phyloP scores from a whole-genome alignment of 2,329 filamentous ascomycete genomes.

The Atkinsonella texensis region DNA sequence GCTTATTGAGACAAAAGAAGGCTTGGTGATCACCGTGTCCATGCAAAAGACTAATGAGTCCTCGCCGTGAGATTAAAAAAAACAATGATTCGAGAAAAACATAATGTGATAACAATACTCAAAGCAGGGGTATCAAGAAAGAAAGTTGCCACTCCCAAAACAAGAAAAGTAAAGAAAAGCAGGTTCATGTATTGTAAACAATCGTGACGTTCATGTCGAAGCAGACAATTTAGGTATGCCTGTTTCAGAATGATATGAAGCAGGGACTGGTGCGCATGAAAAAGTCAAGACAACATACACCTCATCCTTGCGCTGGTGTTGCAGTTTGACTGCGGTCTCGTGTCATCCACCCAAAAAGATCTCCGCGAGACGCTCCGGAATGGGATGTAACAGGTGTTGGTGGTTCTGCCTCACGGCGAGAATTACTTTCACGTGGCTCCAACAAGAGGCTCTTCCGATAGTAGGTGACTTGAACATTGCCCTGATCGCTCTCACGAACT shows the following conservation, averaged over 20 bases:
- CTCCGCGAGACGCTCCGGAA: constrained; percentile 21
- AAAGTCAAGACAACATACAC: background rate
- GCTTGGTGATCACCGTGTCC: background rate
- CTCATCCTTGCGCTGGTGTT: constrained; percentile 12
- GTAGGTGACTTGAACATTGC: constrained; percentile 48
- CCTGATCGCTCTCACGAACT: constrained; percentile 49
- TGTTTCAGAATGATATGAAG: background rate
- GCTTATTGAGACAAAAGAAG: background rate
- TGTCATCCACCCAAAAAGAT: constrained; percentile 40
- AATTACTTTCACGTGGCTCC: constrained; percentile 54
- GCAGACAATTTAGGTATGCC: background rate
- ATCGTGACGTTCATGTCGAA: background rate
- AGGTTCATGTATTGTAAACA: background rate
- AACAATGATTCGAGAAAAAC: background rate
- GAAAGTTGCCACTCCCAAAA: background rate
- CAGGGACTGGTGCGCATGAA: background rate
- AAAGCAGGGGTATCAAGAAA: constrained; percentile 7
- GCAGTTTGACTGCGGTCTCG: constrained; percentile 28
- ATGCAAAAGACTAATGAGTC: background rate
- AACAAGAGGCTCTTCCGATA: constrained; percentile 78
- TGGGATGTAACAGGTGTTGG: constrained; percentile 18
- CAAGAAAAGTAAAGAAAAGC: background rate
- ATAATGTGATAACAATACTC: background rate
- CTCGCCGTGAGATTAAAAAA: background rate
- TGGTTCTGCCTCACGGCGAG: constrained; percentile 21